Base-by-base conservation (phyloP, 441 rosid species). In the Croton laevigatus region DNA sequence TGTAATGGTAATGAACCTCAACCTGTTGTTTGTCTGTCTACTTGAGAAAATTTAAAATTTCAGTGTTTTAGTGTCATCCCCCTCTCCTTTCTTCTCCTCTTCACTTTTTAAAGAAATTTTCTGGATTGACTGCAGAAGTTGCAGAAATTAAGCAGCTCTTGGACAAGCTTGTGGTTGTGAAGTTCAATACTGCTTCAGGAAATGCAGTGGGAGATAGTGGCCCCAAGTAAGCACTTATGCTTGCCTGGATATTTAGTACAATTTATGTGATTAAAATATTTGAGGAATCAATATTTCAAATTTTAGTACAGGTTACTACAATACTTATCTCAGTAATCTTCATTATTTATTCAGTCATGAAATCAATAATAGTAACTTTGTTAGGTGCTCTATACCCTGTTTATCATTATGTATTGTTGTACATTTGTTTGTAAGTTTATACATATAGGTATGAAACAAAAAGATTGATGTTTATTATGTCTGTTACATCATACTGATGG, bases 151-250 rank as follows among this genome's bases (percentile, higher is more conserved):
- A 79, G 83, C 65, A 68, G 42, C 77, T 77, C 59, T 71, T 89
- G 81, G 85, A 85, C 73, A 81, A 87, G 73, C 85, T 87, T 70
- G 88, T 83, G 60, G 83, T 89, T 67, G 77, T 89, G 78, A 87
- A 81, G 77, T 76, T 75, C 68, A 82, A 79, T 72, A 75, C 68
- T 65, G 68, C 79, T 55, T 73, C 74, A 70, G 89, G 86, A 75
- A 81, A 80, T 64, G 40, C 75, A 49, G 59, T 89, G 71, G 88
- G 87, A 20, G 82, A 75, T 46, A 64, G 40, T 76, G 87, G 91
- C 59, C 89, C 88, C 59, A 84, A 80, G 91, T 89, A 78, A 82
- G 87, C 46, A 12, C 52, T 48, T n/a, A 67, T 68, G 49, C 22
- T 73, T 8, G 7, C 37, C 36, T 70, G 53, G 20, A 57, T 36